Evolutionary conservation across 2,329 filamentous ascomycete species (phyloP).

Genomic region (Cladobotryum protrusum): DNA sequence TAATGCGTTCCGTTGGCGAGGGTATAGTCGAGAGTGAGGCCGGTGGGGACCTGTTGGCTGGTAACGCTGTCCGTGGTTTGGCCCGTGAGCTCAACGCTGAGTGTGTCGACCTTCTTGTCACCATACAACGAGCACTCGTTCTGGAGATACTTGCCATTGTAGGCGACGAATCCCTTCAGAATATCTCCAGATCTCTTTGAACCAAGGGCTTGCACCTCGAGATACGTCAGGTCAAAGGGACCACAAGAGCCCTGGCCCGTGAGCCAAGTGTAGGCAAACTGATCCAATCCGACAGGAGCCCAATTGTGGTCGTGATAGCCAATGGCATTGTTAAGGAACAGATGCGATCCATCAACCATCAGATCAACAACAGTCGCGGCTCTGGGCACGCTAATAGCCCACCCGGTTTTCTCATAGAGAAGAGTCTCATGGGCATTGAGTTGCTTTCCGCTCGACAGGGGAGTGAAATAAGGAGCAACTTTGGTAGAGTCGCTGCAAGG

Average conservation of each 20-base stretch:
- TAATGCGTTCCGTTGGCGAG: slow-evolving; percentile 1
- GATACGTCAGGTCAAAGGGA: slow-evolving; percentile 1
- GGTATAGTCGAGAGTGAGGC: neutral
- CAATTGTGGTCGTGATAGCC: slow-evolving; percentile 3
- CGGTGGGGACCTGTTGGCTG: neutral
- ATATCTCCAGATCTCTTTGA: neutral
- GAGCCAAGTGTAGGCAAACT: slow-evolving; percentile 3
- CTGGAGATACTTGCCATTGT: neutral
- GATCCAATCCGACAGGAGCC: neutral
- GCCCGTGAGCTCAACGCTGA: neutral
- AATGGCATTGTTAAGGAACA: neutral
- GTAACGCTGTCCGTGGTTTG: neutral
- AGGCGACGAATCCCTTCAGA: neutral
- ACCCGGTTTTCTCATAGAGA: neutral
- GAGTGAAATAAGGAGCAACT: neutral
- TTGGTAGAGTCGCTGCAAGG: neutral
- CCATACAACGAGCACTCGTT: slow-evolving; percentile 1
- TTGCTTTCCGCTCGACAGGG: neutral
- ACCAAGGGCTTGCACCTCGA: neutral
- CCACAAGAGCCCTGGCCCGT: neutral
- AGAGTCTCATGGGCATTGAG: neutral
- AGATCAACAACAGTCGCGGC: neutral
- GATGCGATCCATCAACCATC: neutral
- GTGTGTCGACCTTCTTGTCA: neutral
- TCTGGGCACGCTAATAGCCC: neutral